These are phyloP conservation scores for Chlamydomonas schloesseri DNA, from an alignment of 139 green algal genomes.

Conservation along the genomic window DNA sequence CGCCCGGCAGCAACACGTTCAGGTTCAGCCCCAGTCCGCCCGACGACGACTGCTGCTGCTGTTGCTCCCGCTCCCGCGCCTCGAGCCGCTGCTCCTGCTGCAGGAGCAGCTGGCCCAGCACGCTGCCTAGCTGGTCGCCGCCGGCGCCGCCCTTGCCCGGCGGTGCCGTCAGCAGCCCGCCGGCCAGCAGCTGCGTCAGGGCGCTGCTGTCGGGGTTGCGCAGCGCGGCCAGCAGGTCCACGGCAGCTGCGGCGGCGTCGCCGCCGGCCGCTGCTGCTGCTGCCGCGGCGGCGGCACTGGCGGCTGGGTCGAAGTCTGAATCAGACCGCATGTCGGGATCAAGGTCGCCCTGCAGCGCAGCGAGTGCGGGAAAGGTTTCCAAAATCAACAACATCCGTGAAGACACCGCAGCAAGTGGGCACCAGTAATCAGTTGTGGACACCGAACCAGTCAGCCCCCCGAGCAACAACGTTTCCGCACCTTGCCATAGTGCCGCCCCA, in stretches of 20 bases:
- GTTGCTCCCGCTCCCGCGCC: background rate
- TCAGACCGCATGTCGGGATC: slow-evolving; percentile 6
- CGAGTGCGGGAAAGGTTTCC: too few species aligned
- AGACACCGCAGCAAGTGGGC: too few species aligned
- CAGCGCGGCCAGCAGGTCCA: slow-evolving; percentile 33
- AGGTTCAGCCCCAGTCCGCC: background rate
- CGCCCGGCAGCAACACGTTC: background rate
- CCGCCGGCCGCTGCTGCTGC: background rate
- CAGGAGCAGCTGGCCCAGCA: slow-evolving; percentile 16
- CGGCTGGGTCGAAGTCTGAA: slow-evolving; percentile 12
- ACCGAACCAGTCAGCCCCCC: too few species aligned
- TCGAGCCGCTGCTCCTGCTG: slow-evolving; percentile 4
- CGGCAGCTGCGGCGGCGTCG: background rate
- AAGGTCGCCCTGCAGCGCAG: too few species aligned
- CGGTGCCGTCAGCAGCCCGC: background rate
- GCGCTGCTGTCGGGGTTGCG: background rate
- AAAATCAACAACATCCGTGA: too few species aligned
- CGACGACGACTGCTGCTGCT: background rate
- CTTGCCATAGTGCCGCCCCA: slow-evolving; percentile 6
- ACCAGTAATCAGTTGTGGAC: too few species aligned
- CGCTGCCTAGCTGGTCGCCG: slow-evolving; percentile 3
- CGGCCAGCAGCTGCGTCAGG: slow-evolving; percentile 1
- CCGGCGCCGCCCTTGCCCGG: background rate
- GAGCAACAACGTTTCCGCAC: too few species aligned
- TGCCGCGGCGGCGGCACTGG: background rate